phyloP scores from a whole-genome alignment of 106 monocot species.

The Dioscorea alata region DNA sequence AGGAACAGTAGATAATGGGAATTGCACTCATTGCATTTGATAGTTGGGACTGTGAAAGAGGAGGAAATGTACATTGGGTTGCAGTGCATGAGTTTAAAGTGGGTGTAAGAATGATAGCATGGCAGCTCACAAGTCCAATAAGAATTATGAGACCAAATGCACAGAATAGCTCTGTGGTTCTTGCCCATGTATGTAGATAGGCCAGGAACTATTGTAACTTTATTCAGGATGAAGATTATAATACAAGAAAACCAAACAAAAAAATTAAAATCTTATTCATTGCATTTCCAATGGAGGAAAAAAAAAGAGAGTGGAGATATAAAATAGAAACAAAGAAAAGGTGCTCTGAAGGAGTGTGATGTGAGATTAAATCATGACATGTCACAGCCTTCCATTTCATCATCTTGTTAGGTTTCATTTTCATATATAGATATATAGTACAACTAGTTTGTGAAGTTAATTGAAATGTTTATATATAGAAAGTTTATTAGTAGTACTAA shows the following conservation, averaged over 20 bases:
- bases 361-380: background rate
- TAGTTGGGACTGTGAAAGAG: background rate
- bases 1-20: background rate
- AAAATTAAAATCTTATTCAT: no score
- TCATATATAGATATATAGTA: no score
- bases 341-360: background rate
- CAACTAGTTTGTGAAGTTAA: no score
- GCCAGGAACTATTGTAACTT: background rate
- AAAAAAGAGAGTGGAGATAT: no score
- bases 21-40: background rate
- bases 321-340: no score
- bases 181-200: background rate
- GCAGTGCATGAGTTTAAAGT: constrained; percentile 3
- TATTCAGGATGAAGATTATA: background rate
- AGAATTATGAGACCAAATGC: background rate
- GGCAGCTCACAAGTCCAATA: background rate
- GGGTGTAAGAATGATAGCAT: background rate
- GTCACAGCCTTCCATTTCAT: background rate
- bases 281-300: no score
- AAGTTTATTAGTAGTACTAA: no score
- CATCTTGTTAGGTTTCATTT: no score
- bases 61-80: background rate
- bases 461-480: no score
- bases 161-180: background rate
- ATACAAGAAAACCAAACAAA: background rate